These are phyloP conservation scores for Hibiscus syriacus DNA, from an alignment of 345 rosid genomes.

Conservation along the genomic window DNA sequence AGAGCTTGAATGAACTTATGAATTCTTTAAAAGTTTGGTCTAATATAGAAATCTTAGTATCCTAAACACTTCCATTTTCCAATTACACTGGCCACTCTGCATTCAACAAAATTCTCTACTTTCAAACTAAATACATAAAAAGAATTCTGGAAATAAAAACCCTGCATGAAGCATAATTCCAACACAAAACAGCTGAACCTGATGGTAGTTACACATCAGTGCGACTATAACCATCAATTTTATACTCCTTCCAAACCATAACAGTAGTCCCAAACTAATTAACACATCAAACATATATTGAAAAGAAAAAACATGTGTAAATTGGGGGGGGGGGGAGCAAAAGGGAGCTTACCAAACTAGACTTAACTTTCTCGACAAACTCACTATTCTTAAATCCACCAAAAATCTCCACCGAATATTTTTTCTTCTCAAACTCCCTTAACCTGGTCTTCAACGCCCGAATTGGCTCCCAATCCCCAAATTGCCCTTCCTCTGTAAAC, in stretches of 20 bases:
- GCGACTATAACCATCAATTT: neutral
- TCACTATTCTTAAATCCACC: constrained; percentile 69
- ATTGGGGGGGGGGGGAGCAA: neutral
- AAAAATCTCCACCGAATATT: constrained; percentile 40
- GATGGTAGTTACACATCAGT: neutral
- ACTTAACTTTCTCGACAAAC: constrained; percentile 75
- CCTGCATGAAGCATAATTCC: neutral
- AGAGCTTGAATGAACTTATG: neutral
- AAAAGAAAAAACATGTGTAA: neutral
- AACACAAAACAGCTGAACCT: neutral
- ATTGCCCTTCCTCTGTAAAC: constrained; percentile 43
- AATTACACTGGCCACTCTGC: neutral
- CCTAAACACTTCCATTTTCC: neutral
- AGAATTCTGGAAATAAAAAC: neutral
- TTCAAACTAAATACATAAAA: neutral
- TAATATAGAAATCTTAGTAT: neutral
- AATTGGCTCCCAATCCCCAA: constrained; percentile 77
- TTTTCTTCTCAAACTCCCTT: constrained; percentile 78
- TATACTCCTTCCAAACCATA: neutral
- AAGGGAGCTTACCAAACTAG: constrained; percentile 60
- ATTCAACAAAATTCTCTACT: neutral
- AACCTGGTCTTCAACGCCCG: constrained; percentile 59
- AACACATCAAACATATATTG: neutral
- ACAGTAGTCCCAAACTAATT: neutral
- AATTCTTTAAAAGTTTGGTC: neutral